A percentile compares a stretch with the other conserved stretches of the same genome.
phyloP scores from a whole-genome alignment of 2,329 filamentous ascomycete genomes.

The Teratosphaeriaceae sp. region DNA sequence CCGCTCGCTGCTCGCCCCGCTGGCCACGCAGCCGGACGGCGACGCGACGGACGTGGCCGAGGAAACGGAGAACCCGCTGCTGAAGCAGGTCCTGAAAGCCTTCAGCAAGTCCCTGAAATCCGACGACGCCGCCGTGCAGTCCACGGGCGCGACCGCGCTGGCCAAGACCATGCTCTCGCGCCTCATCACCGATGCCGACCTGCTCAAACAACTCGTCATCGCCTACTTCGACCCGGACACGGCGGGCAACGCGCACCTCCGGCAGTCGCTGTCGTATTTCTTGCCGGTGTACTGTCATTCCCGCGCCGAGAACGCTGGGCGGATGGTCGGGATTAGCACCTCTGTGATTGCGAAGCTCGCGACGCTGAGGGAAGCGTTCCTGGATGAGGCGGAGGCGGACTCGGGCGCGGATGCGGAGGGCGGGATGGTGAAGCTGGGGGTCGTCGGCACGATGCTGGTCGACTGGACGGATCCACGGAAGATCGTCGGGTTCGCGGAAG shows the following conservation, averaged over 20 bases:
- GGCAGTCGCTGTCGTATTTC: slow-evolving; percentile 89
- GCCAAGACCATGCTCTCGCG: slow-evolving; percentile 80
- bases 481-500: slow-evolving; percentile 38
- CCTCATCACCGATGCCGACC: slow-evolving; percentile 62
- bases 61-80: slow-evolving; percentile 40
- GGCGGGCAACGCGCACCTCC: slow-evolving; percentile 68
- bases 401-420: slow-evolving; percentile 65
- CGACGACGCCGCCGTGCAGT: slow-evolving; percentile 66
- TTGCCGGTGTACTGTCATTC: slow-evolving; percentile 91
- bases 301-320: slow-evolving; percentile 69
- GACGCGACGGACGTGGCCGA: slow-evolving; percentile 28
- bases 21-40: slow-evolving; percentile 31
- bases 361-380: slow-evolving; percentile 25
- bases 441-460: slow-evolving; percentile 74
- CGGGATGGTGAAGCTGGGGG: slow-evolving; percentile 62
- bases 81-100: slow-evolving; percentile 70
- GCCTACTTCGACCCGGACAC: slow-evolving; percentile 85
- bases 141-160: slow-evolving; percentile 71
- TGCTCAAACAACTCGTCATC: slow-evolving; percentile 78
- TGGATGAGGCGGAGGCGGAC: slow-evolving; percentile 48
- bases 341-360: slow-evolving; percentile 66
- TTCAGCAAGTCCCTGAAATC: slow-evolving; percentile 75
- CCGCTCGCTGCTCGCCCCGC: slow-evolving; percentile 65
- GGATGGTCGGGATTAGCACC: slow-evolving; percentile 70
- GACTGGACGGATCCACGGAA: slow-evolving; percentile 96